phyloP scores from a whole-genome alignment of 371 early-diverging fungal genomes.

The Actinomortierella wolfii region DNA sequence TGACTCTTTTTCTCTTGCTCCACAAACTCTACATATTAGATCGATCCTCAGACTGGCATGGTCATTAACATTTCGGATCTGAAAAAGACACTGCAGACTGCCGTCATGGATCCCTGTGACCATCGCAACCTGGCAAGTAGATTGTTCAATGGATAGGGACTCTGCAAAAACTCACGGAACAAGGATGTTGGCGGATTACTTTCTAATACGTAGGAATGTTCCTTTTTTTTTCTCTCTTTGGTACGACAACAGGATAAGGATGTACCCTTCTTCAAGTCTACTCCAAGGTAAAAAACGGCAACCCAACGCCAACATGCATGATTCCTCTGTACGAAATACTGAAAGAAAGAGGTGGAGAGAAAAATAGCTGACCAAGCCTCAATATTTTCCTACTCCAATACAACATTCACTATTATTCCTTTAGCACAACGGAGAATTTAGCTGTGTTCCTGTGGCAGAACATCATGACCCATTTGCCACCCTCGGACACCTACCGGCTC shows the following conservation, averaged over 20 bases:
- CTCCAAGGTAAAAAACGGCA: slow-evolving; percentile 53
- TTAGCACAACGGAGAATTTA: slow-evolving; percentile 89
- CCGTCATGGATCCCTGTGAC: slow-evolving; percentile 81
- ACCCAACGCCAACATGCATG: not conserved
- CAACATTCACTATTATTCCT: slow-evolving; percentile 6
- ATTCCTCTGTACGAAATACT: not conserved
- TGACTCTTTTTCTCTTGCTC: not conserved
- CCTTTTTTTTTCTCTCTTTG: slow-evolving; percentile 1
- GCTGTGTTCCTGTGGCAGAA: slow-evolving; percentile 84
- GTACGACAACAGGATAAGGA: slow-evolving; percentile 68
- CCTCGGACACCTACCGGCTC: slow-evolving; percentile 49
- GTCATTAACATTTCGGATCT: slow-evolving; percentile 83
- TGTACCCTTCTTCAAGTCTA: slow-evolving; percentile 70
- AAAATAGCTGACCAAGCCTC: not conserved
- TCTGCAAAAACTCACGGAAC: too few relatives aligned
- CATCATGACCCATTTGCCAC: slow-evolving; percentile 52
- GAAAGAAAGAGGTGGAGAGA: slow-evolving; percentile 13
- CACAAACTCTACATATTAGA: slow-evolving; percentile 20
- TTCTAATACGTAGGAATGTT: not conserved
- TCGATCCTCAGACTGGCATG: slow-evolving; percentile 84
- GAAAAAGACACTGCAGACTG: slow-evolving; percentile 73
- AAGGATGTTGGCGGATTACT: too few relatives aligned
- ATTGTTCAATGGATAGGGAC: slow-evolving; percentile 6
- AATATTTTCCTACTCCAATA: not conserved
- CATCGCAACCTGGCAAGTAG: slow-evolving; percentile 78